Evolutionary conservation across 495 filamentous ascomycete species (phyloP).

Genomic region (Talaromyces proteolyticus): DNA sequence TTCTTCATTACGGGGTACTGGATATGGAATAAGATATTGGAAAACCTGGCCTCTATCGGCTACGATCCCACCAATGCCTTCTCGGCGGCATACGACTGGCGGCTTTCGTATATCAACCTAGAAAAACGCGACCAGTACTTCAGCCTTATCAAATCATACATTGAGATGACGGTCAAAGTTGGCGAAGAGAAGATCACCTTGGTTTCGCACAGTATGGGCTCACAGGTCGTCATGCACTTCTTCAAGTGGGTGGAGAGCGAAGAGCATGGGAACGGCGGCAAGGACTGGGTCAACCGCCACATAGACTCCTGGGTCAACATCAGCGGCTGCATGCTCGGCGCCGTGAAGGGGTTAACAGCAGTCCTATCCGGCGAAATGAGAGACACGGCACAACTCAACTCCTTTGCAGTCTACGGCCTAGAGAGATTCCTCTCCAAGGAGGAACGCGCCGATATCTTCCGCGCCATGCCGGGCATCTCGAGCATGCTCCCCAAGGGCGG

Average conservation of each 20-base stretch:
- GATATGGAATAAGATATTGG: constrained; percentile 99
- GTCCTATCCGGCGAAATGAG: constrained; percentile 96
- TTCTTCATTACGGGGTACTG: constrained; percentile 82
- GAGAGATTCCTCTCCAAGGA: constrained; percentile 90
- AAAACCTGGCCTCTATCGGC: constrained; percentile 90
- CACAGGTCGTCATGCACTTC: constrained; percentile 92
- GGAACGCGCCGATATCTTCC: constrained; percentile 89
- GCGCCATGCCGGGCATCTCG: constrained; percentile 93
- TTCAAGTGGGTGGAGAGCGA: constrained; percentile 92
- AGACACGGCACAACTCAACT: constrained; percentile 93
- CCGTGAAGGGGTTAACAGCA: constrained; percentile 85
- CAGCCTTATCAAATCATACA: constrained; percentile 78
- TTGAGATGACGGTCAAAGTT: constrained; percentile 70
- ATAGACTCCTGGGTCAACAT: constrained; percentile 97
- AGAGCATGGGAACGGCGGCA: constrained; percentile 72
- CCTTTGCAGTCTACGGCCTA: constrained; percentile 95
- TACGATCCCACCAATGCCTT: constrained; percentile 96
- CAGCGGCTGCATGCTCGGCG: constrained; percentile 94
- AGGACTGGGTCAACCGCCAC: constrained; percentile 83
- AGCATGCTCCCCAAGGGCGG: constrained; percentile 98
- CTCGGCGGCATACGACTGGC: constrained; percentile 95
- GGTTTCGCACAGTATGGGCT: constrained; percentile 96
- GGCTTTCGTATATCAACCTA: constrained; percentile 85
- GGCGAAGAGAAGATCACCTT: constrained; percentile 74
- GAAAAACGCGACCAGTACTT: constrained; percentile 93